These are phyloP conservation scores for Lachancea waltii DNA, from an alignment of 805 yeast genomes.

Conservation along the genomic window DNA sequence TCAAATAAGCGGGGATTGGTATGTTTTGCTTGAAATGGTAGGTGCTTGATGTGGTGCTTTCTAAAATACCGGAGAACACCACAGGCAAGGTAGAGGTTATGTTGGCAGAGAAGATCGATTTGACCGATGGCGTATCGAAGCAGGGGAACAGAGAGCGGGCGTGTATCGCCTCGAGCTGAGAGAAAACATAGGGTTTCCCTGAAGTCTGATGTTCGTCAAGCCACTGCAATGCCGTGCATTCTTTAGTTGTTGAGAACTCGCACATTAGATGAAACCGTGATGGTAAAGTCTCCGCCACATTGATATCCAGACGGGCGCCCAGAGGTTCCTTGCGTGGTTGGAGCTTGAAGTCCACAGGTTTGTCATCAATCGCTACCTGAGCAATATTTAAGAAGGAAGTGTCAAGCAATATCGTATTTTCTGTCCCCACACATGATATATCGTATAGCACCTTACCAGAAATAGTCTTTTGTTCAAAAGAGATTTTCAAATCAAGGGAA, in stretches of 20 bases:
- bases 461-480: constrained; percentile 48
- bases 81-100: constrained; percentile 62
- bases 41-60: constrained; percentile 19
- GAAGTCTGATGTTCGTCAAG: constrained; percentile 66
- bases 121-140: constrained; percentile 84
- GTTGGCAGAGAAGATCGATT: constrained; percentile 53
- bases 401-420: constrained; percentile 50
- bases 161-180: constrained; percentile 89
- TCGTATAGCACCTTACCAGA: constrained; percentile 49
- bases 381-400: constrained; percentile 54
- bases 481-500: constrained; percentile 43
- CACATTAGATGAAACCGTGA: constrained; percentile 33
- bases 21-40: constrained; percentile 63
- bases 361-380: constrained; percentile 36
- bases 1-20: constrained; percentile 80
- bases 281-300: constrained; percentile 4
- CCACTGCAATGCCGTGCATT: constrained; percentile 85
- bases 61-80: constrained; percentile 60
- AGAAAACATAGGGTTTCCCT: constrained; percentile 64
- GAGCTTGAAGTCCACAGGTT: constrained; percentile 30
- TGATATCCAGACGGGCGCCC: constrained; percentile 49
- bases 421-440: constrained; percentile 32
- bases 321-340: constrained; percentile 44
- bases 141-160: constrained; percentile 84
- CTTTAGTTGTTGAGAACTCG: constrained; percentile 60